Percentiles rank a stretch among this genome's conserved stretches.
Evolutionary conservation across 441 rosid genomes (phyloP).

Genomic region (Mallotus repandus): DNA sequence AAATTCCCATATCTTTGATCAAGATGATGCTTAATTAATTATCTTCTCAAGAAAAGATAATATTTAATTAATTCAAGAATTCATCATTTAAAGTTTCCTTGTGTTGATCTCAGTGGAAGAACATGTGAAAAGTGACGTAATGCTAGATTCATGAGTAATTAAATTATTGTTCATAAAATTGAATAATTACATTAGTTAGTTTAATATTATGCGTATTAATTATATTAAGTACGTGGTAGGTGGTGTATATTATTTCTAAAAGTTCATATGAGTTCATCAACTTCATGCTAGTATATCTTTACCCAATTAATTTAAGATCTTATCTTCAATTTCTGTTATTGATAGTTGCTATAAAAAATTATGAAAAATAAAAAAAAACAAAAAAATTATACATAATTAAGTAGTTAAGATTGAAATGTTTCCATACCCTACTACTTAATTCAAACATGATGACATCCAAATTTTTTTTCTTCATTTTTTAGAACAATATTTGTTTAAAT

Average conservation of each 20-base stretch:
- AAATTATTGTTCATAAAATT: background rate
- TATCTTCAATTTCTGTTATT: slow-evolving; percentile 5
- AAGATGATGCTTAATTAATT: background rate
- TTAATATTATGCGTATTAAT: background rate
- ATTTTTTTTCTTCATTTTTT: too few species aligned
- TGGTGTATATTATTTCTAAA: slow-evolving; percentile 7
- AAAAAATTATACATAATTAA: background rate
- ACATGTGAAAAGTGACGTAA: slow-evolving; percentile 16
- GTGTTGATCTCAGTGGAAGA: background rate
- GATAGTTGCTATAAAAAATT: background rate
- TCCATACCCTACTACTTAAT: background rate
- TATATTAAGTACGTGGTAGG: background rate
- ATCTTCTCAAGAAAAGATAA: too few species aligned
- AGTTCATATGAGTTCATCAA: background rate
- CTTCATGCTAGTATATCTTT: slow-evolving; percentile 12
- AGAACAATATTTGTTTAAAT: too few species aligned
- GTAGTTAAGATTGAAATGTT: background rate
- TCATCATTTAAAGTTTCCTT: background rate
- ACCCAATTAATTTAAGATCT: background rate
- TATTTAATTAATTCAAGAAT: background rate
- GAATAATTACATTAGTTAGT: too few species aligned
- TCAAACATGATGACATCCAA: too few species aligned
- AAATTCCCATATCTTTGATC: background rate
- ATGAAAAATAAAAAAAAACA: too few species aligned
- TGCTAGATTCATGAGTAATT: background rate